Evolutionary conservation across 2,329 filamentous ascomycete species (phyloP), one percentile per base, ranked within the genome.

Genomic region (Exophiala phaeomuriformis): DNA sequence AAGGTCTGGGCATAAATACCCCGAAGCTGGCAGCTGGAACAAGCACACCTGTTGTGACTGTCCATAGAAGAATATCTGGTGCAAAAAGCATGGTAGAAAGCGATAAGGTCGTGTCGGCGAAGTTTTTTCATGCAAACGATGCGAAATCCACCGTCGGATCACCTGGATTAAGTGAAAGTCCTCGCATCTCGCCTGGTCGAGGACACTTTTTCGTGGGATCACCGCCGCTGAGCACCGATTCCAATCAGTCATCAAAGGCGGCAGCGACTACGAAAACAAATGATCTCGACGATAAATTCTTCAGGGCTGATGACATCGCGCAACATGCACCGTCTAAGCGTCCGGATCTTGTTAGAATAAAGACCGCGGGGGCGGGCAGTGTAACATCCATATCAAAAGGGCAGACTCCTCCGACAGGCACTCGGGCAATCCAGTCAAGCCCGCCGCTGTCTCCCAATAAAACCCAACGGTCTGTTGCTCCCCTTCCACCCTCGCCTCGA

Each of bases 81-180:
- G 64, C 71, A 30, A 72, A 68, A 59, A 71, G 69, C 35, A 60
- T 69, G 35, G 64, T 66, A 10, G 65, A 68, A 29, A 71, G 72
- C 5, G 68, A 56, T 49, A 69, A 63, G 41, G 61, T 62, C 28
- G 45, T 48, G 8, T 52, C 55, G 52, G 45, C 84, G 49, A 91
- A 89, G 72, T 97, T 97, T 77, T 96, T 98, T 68, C 90, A 94
- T 67, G 93, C 90, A 30, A 88, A 84, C 67, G 88, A 95, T 62
- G 86, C 79, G 37, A 84, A 80, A 62, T 70, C 74, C 27, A 60
- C 72, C 30, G 71, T 71, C 32, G 72, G 71, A 37, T 54, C 60
- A 30, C 53, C 72, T 51, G 69, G 68, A 2, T 56, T 65, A 6
- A 64, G 68, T 30, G 69, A 59, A 55, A n/a, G 61, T 62, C 5